These are phyloP conservation scores for Castanopsis chinensis DNA, from an alignment of 306 rosid species.

Conservation along the genomic window DNA sequence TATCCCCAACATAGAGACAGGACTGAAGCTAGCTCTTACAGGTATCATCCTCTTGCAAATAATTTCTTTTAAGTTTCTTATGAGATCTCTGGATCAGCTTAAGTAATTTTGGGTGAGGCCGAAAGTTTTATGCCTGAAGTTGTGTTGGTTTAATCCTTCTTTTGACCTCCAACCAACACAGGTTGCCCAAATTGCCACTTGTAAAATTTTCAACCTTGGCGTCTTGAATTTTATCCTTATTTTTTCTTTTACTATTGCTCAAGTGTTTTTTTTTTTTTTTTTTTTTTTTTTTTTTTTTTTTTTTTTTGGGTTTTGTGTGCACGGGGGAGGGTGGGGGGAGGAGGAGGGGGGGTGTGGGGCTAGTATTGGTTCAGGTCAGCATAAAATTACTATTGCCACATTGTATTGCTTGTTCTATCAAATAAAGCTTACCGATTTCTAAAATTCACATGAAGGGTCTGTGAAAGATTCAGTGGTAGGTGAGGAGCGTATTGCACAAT, in stretches of 20 bases:
- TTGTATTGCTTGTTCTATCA: not conserved
- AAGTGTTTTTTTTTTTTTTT: no score
- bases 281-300: no score
- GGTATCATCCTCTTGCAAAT: conserved; percentile 38
- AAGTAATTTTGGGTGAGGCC: not conserved
- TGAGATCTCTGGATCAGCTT: not conserved
- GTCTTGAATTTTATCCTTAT: not conserved
- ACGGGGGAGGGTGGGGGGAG: not conserved
- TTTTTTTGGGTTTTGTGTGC: no score
- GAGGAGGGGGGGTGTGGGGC: not conserved
- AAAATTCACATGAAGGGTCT: conserved; percentile 57
- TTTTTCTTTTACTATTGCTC: not conserved
- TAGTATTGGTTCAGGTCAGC: not conserved
- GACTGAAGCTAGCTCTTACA: conserved; percentile 89
- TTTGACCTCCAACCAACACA: not conserved
- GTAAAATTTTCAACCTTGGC: not conserved
- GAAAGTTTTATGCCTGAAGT: not conserved
- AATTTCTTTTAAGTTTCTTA: not conserved
- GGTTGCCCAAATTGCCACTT: not conserved
- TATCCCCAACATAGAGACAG: conserved; percentile 84
- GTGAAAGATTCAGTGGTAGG: conserved; percentile 90
- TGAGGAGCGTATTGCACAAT: conserved; percentile 89
- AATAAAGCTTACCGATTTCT: not conserved
- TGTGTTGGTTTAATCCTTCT: not conserved
- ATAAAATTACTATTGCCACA: not conserved